These are phyloP conservation scores for Chimonanthus praecox DNA, from an alignment of 164 flowering plant species.

Conservation along the genomic window DNA sequence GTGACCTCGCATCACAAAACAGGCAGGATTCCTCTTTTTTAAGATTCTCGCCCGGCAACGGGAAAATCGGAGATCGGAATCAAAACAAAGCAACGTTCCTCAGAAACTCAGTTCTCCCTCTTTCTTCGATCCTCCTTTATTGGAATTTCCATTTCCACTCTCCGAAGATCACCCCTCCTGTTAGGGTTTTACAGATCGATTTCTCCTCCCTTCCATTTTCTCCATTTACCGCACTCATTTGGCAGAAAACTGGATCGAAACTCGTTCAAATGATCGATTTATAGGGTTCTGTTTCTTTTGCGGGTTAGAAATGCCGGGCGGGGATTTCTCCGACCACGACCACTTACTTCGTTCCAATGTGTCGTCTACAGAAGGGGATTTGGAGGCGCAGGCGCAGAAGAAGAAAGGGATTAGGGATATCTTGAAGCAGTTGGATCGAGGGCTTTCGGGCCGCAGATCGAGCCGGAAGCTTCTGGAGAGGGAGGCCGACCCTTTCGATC, in stretches of 20 bases:
- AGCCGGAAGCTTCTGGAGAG: not conserved
- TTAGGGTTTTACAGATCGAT: no score
- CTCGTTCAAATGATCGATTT: not conserved
- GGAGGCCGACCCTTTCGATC: not conserved
- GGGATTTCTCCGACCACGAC: constrained; percentile 19
- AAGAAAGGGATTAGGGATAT: constrained; percentile 29
- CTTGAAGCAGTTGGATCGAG: constrained; percentile 40
- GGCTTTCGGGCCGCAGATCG: constrained; percentile 14
- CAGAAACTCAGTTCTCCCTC: no score
- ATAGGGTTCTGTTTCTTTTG: not conserved
- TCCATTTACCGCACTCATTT: no score
- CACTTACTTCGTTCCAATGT: constrained; percentile 28
- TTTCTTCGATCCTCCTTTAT: no score
- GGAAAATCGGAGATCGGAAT: no score
- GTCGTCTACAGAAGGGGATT: constrained; percentile 28
- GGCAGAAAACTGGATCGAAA: not conserved
- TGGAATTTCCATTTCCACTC: no score
- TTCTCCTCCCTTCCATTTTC: no score
- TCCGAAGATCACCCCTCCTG: no score
- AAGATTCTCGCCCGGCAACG: no score
- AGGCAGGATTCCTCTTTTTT: no score
- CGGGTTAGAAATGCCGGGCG: constrained; percentile 22
- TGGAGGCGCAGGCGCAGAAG: constrained; percentile 28
- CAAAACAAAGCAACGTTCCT: no score
- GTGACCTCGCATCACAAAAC: no score